These are phyloP conservation scores for Kodamaea restingae DNA, from an alignment of 805 yeast species.

Conservation along the genomic window DNA sequence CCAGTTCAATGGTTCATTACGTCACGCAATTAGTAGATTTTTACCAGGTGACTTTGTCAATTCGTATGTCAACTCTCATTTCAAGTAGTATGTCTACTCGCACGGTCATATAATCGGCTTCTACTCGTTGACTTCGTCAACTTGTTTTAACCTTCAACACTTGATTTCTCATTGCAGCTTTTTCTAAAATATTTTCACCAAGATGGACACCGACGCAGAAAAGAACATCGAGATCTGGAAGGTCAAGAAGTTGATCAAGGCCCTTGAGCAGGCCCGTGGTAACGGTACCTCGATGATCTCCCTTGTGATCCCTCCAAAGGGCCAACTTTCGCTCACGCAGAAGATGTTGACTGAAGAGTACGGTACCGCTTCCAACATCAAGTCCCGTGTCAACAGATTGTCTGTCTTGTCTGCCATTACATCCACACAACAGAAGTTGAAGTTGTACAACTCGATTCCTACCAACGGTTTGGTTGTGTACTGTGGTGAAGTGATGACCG, in stretches of 20 bases:
- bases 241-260: slow-evolving; percentile 88
- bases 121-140: background rate
- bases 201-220: slow-evolving; percentile 60
- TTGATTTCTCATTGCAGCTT: background rate
- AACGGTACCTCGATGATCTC: slow-evolving; percentile 99
- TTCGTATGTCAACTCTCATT: too few species aligned
- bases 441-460: slow-evolving; percentile 85
- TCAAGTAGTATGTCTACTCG: too few species aligned
- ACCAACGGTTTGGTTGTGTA: slow-evolving; percentile 92
- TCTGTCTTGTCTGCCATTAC: slow-evolving; percentile 96
- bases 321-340: slow-evolving; percentile 82
- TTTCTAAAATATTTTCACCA: slow-evolving; percentile 5
- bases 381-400: slow-evolving; percentile 93
- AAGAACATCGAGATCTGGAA: slow-evolving; percentile 99
- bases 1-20: too few species aligned
- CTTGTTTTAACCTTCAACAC: background rate
- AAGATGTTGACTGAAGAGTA: slow-evolving; percentile 96
- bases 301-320: slow-evolving; percentile 90
- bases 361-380: slow-evolving; percentile 97
- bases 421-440: slow-evolving; percentile 94
- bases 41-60: too few species aligned
- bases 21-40: too few species aligned
- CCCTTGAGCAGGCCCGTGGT: slow-evolving; percentile 89
- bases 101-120: too few species aligned
- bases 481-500: slow-evolving; percentile 98